Evolutionary conservation across 495 filamentous ascomycete genomes (phyloP).

Genomic region (Penicillium salamii): DNA sequence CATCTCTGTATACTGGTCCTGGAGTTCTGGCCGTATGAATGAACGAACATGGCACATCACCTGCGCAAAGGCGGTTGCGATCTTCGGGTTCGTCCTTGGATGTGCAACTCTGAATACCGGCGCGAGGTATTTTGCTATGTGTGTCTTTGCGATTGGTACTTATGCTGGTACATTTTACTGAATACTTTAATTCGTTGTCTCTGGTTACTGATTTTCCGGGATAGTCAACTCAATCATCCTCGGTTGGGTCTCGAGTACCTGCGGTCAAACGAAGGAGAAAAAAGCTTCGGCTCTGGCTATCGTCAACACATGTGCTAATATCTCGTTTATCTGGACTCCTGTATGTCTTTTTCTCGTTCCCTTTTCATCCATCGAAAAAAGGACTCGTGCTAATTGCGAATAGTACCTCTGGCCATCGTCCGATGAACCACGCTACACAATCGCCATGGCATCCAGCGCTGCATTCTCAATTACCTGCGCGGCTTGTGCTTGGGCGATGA

Average conservation of each 20-base stretch:
- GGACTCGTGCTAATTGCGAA: constrained; percentile 4
- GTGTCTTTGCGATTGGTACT: constrained; percentile 19
- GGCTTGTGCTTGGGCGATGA: constrained; percentile 40
- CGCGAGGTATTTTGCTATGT: constrained; percentile 19
- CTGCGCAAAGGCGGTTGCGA: constrained; percentile 31
- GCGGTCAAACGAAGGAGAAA: constrained; percentile 31
- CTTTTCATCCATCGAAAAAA: constrained; percentile 1
- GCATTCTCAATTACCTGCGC: constrained; percentile 41
- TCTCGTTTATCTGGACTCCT: constrained; percentile 52
- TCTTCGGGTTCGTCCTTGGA: constrained; percentile 45
- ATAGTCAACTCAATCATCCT: constrained; percentile 21
- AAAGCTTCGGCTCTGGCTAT: constrained; percentile 52
- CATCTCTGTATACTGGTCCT: constrained; percentile 40
- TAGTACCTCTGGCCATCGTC: constrained; percentile 52
- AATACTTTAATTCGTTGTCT: constrained; percentile 1
- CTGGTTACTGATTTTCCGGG: constrained; percentile 2
- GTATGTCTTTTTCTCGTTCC: constrained; percentile 12
- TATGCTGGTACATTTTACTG: constrained; percentile 11
- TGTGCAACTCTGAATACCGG: constrained; percentile 19
- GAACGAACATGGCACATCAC: constrained; percentile 52
- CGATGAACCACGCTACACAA: constrained; percentile 46
- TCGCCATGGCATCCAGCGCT: constrained; percentile 45
- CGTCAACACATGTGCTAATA: constrained; percentile 54
- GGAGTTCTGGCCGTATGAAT: constrained; percentile 43
- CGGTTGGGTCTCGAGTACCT: constrained; percentile 22